Percentiles rank a stretch among this genome's conserved stretches.
These are phyloP conservation scores for Santalum album DNA, from an alignment of 164 flowering plant species.

Conservation along the genomic window DNA sequence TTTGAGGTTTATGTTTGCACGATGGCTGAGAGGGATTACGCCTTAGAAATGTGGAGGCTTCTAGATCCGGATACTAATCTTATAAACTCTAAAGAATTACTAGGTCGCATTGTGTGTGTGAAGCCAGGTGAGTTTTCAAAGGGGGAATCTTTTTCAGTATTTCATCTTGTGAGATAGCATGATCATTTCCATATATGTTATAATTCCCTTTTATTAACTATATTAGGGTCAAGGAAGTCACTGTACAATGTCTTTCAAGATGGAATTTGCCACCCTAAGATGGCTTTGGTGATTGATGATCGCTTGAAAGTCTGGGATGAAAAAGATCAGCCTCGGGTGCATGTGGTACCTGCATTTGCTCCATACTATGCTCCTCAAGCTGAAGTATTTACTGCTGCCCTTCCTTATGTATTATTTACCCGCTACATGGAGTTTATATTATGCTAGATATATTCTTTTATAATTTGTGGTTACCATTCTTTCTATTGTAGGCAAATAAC, in stretches of 20 bases:
- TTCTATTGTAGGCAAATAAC: constrained; percentile 62
- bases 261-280: constrained; percentile 91
- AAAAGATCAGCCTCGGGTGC: constrained; percentile 92
- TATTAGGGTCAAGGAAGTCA: constrained; percentile 72
- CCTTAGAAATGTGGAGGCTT: constrained; percentile 99
- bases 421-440: too few relatives aligned
- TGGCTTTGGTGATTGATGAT: constrained; percentile 98
- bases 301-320: constrained; percentile 99
- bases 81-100: constrained; percentile 61
- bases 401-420: background rate
- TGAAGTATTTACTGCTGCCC: constrained; percentile 45
- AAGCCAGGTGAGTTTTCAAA: constrained; percentile 90
- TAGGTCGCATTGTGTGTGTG: constrained; percentile 90
- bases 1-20: constrained; percentile 99
- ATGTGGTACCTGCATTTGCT: constrained; percentile 98
- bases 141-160: too few relatives aligned
- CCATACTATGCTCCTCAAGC: constrained; percentile 99
- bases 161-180: too few relatives aligned
- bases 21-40: constrained; percentile 99
- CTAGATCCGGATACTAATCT: constrained; percentile 94
- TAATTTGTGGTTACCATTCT: background rate
- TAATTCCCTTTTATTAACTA: constrained; percentile 1
- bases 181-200: background rate
- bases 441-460: too few relatives aligned
- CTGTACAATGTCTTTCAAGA: constrained; percentile 85